Evolutionary conservation across 805 yeast species (phyloP).

Genomic region (Ogataea nakhonphanomensis): DNA sequence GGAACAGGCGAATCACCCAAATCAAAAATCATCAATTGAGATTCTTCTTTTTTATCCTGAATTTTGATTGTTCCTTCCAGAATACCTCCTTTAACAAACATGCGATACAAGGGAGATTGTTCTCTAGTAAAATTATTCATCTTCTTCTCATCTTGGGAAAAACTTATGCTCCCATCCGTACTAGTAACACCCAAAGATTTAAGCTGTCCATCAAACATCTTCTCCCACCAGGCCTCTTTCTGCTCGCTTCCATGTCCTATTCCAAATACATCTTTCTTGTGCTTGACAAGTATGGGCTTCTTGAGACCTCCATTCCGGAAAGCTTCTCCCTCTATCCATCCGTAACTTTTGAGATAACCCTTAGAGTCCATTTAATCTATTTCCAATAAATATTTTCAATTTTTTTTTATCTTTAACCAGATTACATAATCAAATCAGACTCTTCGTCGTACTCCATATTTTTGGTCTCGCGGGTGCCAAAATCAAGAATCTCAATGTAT

Average conservation of each 20-base stretch:
- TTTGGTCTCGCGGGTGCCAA: slow-evolving; percentile 40
- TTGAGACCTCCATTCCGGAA: slow-evolving; percentile 72
- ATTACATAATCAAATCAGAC: slow-evolving; percentile 9
- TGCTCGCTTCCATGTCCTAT: slow-evolving; percentile 76
- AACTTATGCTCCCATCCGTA: slow-evolving; percentile 8
- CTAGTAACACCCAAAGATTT: slow-evolving; percentile 54
- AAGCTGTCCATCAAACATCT: slow-evolving; percentile 88
- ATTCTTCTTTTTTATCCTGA: slow-evolving; percentile 2
- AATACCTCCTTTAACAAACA: slow-evolving; percentile 88
- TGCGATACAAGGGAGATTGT: slow-evolving; percentile 70
- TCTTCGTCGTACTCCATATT: slow-evolving; percentile 14
- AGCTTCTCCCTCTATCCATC: slow-evolving; percentile 93
- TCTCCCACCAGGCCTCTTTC: slow-evolving; percentile 95
- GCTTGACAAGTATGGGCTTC: slow-evolving; percentile 85
- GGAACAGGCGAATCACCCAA: slow-evolving; percentile 20
- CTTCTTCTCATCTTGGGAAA: slow-evolving; percentile 43
- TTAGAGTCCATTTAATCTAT: slow-evolving; percentile 65
- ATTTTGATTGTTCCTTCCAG: slow-evolving; percentile 66
- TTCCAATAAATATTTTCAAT: slow-evolving; percentile 2
- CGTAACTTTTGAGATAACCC: slow-evolving; percentile 68
- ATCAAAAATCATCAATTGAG: slow-evolving; percentile 24
- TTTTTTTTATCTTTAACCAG: slow-evolving; percentile 1
- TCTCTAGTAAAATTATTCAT: slow-evolving; percentile 46
- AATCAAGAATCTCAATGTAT: slow-evolving; percentile 80
- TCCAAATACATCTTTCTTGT: slow-evolving; percentile 88